Conservation (phyloP, 75 land plant species). For the Isoetes taiwanensis region DNA sequence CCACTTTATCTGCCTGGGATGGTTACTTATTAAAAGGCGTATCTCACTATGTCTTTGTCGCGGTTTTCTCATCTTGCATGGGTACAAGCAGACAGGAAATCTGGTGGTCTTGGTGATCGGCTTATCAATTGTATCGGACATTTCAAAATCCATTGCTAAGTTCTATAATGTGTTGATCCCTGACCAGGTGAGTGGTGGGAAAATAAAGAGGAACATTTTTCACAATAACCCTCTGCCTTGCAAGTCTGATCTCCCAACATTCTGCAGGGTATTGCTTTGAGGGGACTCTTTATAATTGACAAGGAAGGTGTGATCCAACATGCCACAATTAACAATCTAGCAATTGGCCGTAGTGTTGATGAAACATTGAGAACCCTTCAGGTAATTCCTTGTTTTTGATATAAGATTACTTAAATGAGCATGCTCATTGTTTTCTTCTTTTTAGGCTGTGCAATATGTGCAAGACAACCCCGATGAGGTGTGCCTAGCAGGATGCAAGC, state of each 20-base stretch:
- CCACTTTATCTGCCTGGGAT: no score
- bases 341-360: constrained; percentile 94
- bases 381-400: constrained; percentile 23
- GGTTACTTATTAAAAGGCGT: no score
- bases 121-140: constrained; percentile 81
- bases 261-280: constrained; percentile 75
- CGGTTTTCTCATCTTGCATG: constrained; percentile 96
- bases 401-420: background rate
- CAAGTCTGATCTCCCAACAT: background rate
- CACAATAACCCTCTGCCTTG: background rate
- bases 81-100: constrained; percentile 92
- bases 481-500: constrained; percentile 99
- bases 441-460: constrained; percentile 94
- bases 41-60: no score
- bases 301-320: constrained; percentile 96
- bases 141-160: constrained; percentile 73
- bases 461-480: constrained; percentile 98
- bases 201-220: no score
- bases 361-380: constrained; percentile 92
- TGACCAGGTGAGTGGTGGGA: constrained; percentile 80
- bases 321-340: constrained; percentile 97
- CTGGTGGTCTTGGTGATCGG: constrained; percentile 93
- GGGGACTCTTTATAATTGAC: constrained; percentile 93
- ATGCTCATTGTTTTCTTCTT: background rate
- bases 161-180: constrained; percentile 71